phyloP scores from a whole-genome alignment of 176 grass and related monocot species.

The Secale cereale region DNA sequence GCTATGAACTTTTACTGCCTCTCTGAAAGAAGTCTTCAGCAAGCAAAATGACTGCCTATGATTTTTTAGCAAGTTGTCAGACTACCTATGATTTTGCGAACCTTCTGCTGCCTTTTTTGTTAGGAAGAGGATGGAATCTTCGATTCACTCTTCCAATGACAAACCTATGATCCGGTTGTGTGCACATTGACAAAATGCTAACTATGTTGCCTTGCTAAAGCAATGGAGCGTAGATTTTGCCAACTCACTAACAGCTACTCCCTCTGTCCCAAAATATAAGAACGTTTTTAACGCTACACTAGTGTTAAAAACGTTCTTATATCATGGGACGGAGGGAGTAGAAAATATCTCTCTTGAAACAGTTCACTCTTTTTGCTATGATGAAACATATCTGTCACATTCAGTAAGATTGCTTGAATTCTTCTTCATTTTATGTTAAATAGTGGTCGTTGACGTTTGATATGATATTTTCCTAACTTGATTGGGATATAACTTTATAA shows the following conservation, averaged over 20 bases:
- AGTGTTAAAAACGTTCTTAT: no score
- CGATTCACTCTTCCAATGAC: constrained; percentile 1
- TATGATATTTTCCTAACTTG: background rate
- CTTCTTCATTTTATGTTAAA: constrained; percentile 2
- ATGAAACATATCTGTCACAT: background rate
- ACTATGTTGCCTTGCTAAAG: constrained; percentile 11
- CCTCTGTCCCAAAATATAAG: no score
- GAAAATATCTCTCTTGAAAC: background rate
- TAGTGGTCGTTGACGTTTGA: background rate
- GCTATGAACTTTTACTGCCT: background rate
- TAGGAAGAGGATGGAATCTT: background rate
- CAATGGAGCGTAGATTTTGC: background rate
- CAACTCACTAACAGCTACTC: background rate
- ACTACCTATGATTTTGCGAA: background rate
- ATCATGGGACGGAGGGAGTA: no score
- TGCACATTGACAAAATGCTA: constrained; percentile 19
- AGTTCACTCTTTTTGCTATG: background rate
- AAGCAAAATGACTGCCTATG: background rate
- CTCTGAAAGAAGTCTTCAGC: constrained; percentile 14
- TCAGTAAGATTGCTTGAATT: background rate
- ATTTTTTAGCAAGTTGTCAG: background rate
- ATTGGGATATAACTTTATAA: background rate
- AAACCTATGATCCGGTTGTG: background rate
- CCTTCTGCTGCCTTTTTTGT: background rate
- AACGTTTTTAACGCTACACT: no score